phyloP scores from a whole-genome alignment of 306 rosid species.

The Cyclanthera cordifolia region DNA sequence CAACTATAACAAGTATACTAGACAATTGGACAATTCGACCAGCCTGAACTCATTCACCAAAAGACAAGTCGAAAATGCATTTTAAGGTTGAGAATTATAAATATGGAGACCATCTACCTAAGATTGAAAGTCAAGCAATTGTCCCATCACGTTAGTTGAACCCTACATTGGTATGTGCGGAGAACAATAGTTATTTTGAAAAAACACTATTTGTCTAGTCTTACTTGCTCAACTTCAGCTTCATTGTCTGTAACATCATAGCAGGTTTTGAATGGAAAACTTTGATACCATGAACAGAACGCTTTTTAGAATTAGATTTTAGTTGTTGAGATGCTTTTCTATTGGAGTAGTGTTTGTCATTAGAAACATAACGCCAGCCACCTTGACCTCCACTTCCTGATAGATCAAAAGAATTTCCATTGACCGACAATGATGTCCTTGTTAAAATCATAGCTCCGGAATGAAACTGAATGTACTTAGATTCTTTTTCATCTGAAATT shows the following conservation, averaged over 20 bases:
- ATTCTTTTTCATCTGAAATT: conserved; percentile 56
- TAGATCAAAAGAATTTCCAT: conserved; percentile 53
- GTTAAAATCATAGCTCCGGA: conserved; percentile 82
- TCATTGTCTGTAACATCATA: conserved; percentile 80
- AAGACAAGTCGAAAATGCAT: not conserved
- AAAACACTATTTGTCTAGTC: not conserved
- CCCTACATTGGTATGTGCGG: not conserved
- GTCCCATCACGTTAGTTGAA: not conserved
- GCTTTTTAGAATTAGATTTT: conserved; percentile 80
- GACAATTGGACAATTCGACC: not conserved
- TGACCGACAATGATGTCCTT: conserved; percentile 34
- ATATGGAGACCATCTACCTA: not conserved
- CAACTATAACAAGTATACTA: not conserved
- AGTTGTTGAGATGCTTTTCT: conserved; percentile 86
- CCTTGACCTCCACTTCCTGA: conserved; percentile 70
- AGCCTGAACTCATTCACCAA: not conserved
- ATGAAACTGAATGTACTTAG: conserved; percentile 57
- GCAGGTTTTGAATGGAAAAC: conserved; percentile 91
- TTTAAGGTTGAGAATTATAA: not conserved
- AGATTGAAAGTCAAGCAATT: not conserved
- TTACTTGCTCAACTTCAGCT: conserved; percentile 91
- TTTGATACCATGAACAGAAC: conserved; percentile 81
- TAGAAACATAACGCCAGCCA: conserved; percentile 78
- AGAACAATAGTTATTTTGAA: not conserved
- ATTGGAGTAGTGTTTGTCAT: conserved; percentile 81